Percentiles rank a stretch among this genome's conserved stretches.
These are phyloP conservation scores for Daedaleopsis nitida DNA, from an alignment of 768 basidiomycete genomes.

Conservation along the genomic window DNA sequence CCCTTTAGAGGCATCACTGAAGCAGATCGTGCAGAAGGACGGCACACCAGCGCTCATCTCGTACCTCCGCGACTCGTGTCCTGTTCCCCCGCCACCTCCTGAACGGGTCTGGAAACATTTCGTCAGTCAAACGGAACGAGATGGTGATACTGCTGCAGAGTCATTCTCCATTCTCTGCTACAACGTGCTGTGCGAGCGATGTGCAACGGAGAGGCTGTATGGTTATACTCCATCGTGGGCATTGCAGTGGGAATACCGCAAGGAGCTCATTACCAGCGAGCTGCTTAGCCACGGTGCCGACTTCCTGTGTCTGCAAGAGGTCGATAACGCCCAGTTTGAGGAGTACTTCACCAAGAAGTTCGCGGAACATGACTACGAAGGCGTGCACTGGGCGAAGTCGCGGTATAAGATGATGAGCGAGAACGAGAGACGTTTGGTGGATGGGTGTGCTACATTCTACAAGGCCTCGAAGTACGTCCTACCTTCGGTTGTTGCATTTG, in stretches of 20 bases:
- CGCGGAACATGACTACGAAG: slow-evolving; percentile 79
- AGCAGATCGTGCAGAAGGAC: slow-evolving; percentile 87
- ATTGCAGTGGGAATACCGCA: slow-evolving; percentile 92
- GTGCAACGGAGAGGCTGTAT: slow-evolving; percentile 86
- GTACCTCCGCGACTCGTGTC: slow-evolving; percentile 92
- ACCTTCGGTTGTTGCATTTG: neutral
- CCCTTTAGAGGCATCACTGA: slow-evolving; percentile 77
- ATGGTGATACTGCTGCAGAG: slow-evolving; percentile 71
- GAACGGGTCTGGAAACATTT: slow-evolving; percentile 76
- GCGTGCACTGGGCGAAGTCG: slow-evolving; percentile 89
- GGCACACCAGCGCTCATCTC: slow-evolving; percentile 89
- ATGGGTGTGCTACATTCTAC: slow-evolving; percentile 97
- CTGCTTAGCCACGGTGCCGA: slow-evolving; percentile 81
- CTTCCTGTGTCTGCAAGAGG: slow-evolving; percentile 94
- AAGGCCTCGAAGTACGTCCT: slow-evolving; percentile 78
- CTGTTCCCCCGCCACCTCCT: slow-evolving; percentile 78
- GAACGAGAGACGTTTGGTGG: slow-evolving; percentile 82
- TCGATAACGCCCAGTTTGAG: slow-evolving; percentile 90
- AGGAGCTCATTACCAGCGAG: slow-evolving; percentile 85
- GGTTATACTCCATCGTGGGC: slow-evolving; percentile 98
- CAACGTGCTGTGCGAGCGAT: slow-evolving; percentile 93
- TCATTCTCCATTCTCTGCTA: slow-evolving; percentile 82
- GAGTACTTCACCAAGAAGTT: slow-evolving; percentile 84
- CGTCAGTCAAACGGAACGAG: slow-evolving; percentile 58
- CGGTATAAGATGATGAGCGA: slow-evolving; percentile 92